These are phyloP conservation scores for Urostyla sp. DNA, from an alignment of 73 alveolate genomes.

Conservation along the genomic window DNA sequence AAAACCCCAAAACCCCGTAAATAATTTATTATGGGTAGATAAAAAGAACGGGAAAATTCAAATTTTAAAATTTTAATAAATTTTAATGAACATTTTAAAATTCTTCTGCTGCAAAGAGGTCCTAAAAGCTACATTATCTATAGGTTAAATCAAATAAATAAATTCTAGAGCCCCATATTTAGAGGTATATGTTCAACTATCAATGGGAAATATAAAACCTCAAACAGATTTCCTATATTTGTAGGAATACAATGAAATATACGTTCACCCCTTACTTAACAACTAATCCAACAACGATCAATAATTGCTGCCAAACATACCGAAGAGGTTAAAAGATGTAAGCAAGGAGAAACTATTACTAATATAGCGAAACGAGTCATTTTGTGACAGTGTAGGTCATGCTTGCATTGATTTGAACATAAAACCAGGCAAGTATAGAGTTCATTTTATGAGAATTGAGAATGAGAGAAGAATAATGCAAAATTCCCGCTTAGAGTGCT, in stretches of 20 bases:
- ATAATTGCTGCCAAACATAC: background rate
- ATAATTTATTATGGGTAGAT: too few relatives aligned
- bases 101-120: conserved; percentile 44
- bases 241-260: conserved; percentile 1
- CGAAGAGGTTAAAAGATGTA: conserved; percentile 40
- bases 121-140: conserved; percentile 18
- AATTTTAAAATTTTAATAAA: too few relatives aligned
- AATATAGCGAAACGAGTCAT: background rate
- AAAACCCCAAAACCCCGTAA: too few relatives aligned
- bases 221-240: conserved; percentile 43
- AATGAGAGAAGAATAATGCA: conserved; percentile 37
- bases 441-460: conserved; percentile 42
- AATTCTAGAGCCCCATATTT: conserved; percentile 4
- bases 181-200: conserved; percentile 8
- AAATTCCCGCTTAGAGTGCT: conserved; percentile 6
- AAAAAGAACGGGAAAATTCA: too few relatives aligned
- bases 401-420: conserved; percentile 29
- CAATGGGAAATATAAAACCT: conserved; percentile 29
- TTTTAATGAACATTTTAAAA: conserved; percentile 30
- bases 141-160: conserved; percentile 27
- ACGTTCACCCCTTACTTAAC: conserved; percentile 23
- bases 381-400: conserved; percentile 39
- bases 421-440: conserved; percentile 30
- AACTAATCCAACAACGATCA: background rate
- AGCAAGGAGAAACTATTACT: conserved; percentile 24